A percentile compares a stretch with the other conserved stretches of the same genome.
Conservation (phyloP, 305 asterid genomes). For the Caryopteris hybrid region DNA sequence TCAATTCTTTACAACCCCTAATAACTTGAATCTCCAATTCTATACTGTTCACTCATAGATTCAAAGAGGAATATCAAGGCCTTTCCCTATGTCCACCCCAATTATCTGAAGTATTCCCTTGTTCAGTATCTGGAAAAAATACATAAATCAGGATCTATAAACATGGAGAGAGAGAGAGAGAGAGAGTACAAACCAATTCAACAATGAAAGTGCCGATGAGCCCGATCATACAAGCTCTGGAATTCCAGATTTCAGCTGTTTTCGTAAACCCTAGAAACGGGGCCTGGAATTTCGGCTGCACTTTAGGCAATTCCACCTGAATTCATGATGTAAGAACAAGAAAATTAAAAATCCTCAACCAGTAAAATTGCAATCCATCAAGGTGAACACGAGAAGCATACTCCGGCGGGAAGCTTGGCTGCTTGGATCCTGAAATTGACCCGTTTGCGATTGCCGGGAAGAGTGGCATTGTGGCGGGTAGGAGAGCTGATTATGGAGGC, state of each 20-base stretch:
- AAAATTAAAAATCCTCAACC: not conserved
- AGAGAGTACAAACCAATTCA: conserved; percentile 48
- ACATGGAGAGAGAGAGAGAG: too few species aligned
- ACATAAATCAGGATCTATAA: too few species aligned
- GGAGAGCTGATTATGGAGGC: conserved; percentile 2
- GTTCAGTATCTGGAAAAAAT: conserved; percentile 53
- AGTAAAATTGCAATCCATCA: not conserved
- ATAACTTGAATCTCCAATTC: not conserved
- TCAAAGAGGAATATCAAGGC: conserved; percentile 88
- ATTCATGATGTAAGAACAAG: not conserved
- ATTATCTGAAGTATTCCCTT: conserved; percentile 73
- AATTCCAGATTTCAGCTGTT: conserved; percentile 91
- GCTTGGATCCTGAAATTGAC: conserved; percentile 53
- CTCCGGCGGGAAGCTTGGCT: conserved; percentile 83
- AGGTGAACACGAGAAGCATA: conserved; percentile 11
- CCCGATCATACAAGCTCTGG: conserved; percentile 92
- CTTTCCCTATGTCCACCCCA: conserved; percentile 89
- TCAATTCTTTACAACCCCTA: not conserved
- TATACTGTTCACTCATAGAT: not conserved
- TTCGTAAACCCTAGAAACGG: conserved; percentile 79
- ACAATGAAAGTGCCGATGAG: conserved; percentile 68
- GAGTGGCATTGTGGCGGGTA: conserved; percentile 1
- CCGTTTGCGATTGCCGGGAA: conserved; percentile 17
- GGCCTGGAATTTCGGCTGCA: conserved; percentile 56
- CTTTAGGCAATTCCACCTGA: conserved; percentile 70